phyloP scores from a whole-genome alignment of 179 eudicot genomes.

The Spinacia oleracea region DNA sequence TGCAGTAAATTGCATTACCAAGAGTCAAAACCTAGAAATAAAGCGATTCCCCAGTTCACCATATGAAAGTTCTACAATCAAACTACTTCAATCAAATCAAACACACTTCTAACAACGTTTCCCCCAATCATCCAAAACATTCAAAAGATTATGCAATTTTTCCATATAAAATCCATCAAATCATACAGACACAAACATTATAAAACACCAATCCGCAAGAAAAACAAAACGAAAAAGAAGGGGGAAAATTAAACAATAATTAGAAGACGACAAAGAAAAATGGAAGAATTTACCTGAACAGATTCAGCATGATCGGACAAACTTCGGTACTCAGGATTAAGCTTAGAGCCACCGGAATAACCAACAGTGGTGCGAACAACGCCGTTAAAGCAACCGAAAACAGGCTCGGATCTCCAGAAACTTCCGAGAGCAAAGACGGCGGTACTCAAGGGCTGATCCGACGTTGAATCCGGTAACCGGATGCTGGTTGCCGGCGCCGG shows the following conservation, averaged over 20 bases:
- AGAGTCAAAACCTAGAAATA: not conserved
- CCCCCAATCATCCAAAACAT: not conserved
- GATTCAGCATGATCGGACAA: constrained; percentile 87
- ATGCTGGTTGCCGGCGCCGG: constrained; percentile 38
- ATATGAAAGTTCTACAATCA: too few species aligned
- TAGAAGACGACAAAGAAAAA: not conserved
- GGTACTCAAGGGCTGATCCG: constrained; percentile 44
- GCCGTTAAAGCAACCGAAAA: constrained; percentile 86
- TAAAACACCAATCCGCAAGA: too few species aligned
- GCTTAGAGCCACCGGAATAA: constrained; percentile 80
- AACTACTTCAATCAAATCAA: not conserved
- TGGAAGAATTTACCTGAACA: constrained; percentile 56
- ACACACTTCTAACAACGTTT: not conserved
- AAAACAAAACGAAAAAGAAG: too few species aligned
- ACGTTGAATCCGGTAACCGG: constrained; percentile 64
- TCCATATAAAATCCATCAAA: not conserved
- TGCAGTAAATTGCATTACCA: not conserved
- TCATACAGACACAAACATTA: too few species aligned
- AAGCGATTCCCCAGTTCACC: not conserved
- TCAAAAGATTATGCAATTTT: not conserved
- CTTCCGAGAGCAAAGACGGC: constrained; percentile 92
- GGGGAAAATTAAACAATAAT: too few species aligned
- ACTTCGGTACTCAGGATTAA: constrained; percentile 80
- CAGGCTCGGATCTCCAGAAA: constrained; percentile 97
- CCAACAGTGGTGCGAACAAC: constrained; percentile 82